These are phyloP conservation scores for Sequoia sempervirens DNA, from an alignment of 75 land plant genomes.

Conservation along the genomic window DNA sequence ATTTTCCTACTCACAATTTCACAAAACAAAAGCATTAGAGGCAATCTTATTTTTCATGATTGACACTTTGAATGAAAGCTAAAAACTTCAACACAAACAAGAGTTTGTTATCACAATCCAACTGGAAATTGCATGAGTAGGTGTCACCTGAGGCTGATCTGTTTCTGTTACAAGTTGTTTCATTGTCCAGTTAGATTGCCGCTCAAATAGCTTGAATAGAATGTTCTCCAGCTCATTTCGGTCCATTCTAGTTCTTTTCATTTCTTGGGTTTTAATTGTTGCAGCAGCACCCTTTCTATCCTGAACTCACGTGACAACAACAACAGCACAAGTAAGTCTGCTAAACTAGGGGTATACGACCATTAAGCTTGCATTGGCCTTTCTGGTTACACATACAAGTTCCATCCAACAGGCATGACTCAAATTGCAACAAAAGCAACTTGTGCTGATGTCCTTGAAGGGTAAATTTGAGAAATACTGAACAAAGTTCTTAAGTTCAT, in stretches of 20 bases:
- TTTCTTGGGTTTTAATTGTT: conserved; percentile 60
- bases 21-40: not conserved
- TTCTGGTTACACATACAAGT: not conserved
- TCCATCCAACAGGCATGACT: not conserved
- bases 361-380: not conserved
- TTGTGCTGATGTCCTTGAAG: not conserved
- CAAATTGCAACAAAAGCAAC: not conserved
- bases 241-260: conserved; percentile 86
- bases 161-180: conserved; percentile 93
- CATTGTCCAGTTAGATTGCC: conserved; percentile 91
- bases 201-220: conserved; percentile 93
- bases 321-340: not conserved
- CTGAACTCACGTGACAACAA: conserved; percentile 23
- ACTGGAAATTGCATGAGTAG: not conserved
- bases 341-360: not conserved
- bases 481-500: conserved; percentile 10
- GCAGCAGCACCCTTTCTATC: conserved; percentile 70
- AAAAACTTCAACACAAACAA: not conserved
- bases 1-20: not conserved
- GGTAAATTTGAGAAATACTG: not conserved
- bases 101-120: not conserved
- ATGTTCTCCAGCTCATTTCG: conserved; percentile 81
- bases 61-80: not conserved
- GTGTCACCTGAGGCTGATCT: conserved; percentile 91
- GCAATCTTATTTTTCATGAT: not conserved